Evolutionary conservation across 805 yeast genomes (phyloP).

Genomic region (Candida ipomoeae): DNA sequence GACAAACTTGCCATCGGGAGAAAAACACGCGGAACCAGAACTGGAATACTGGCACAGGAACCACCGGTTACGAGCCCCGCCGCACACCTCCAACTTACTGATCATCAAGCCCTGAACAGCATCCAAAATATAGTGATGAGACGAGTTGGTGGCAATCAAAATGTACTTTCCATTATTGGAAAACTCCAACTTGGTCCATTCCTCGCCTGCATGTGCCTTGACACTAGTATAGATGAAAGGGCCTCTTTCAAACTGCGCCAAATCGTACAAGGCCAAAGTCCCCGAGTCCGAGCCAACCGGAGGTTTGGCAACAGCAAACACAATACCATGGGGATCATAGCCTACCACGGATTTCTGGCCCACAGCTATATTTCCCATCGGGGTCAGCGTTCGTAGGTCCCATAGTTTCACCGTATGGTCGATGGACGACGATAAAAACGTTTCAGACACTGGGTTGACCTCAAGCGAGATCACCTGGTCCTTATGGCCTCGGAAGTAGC

Average conservation of each 20-base stretch:
- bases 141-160: constrained; percentile 52
- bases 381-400: constrained; percentile 71
- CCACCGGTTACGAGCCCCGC: constrained; percentile 14
- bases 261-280: constrained; percentile 52
- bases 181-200: constrained; percentile 69
- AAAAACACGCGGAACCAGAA: constrained; percentile 32
- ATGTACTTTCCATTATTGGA: constrained; percentile 71
- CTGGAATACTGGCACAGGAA: constrained; percentile 30
- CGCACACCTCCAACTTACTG: constrained; percentile 23
- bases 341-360: constrained; percentile 58
- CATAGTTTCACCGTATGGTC: constrained; percentile 83
- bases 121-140: constrained; percentile 59
- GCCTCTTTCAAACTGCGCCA: constrained; percentile 51
- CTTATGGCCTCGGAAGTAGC: constrained; percentile 87
- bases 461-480: constrained; percentile 69
- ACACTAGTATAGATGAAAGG: constrained; percentile 42
- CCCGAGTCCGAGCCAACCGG: constrained; percentile 12
- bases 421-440: constrained; percentile 60
- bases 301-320: constrained; percentile 58
- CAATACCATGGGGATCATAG: constrained; percentile 79
- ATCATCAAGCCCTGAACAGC: constrained; percentile 59
- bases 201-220: constrained; percentile 20
- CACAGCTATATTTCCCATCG: constrained; percentile 55
- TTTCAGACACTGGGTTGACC: constrained; percentile 65
- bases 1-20: constrained; percentile 40